Percentiles rank a stretch among this genome's conserved stretches.
These are phyloP conservation scores for Termitomyces sp. DNA, from an alignment of 768 basidiomycete genomes.

Conservation along the genomic window DNA sequence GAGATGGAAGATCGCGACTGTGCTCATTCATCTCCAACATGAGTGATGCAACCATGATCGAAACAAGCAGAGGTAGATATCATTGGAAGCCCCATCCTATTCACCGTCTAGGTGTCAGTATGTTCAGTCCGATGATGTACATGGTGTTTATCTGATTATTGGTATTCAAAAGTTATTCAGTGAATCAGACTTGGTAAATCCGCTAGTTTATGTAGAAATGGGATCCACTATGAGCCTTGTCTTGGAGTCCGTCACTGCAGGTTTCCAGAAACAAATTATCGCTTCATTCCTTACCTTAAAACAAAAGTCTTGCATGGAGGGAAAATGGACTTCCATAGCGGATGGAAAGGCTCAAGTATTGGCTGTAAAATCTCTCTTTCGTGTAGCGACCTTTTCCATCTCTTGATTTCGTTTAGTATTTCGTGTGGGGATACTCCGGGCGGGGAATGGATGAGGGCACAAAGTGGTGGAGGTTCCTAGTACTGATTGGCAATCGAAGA, in stretches of 20 bases:
- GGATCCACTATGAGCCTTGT: neutral
- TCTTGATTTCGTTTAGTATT: too few species aligned
- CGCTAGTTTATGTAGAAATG: neutral
- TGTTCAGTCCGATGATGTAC: neutral
- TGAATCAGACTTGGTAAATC: neutral
- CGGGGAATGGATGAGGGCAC: neutral
- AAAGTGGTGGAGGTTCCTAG: neutral
- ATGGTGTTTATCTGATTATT: neutral
- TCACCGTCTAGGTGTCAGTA: slow-evolving; percentile 6
- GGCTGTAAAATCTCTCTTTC: too few species aligned
- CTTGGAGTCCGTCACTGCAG: slow-evolving; percentile 5
- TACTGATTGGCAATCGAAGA: too few species aligned
- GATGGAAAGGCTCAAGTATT: neutral
- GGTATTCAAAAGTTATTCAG: neutral
- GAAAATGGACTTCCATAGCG: slow-evolving; percentile 4
- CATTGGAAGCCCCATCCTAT: slow-evolving; percentile 4
- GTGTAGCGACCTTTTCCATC: too few species aligned
- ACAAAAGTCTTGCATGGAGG: slow-evolving; percentile 6
- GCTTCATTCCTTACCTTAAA: slow-evolving; percentile 9
- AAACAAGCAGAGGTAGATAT: neutral
- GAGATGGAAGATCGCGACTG: neutral
- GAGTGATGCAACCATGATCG: neutral
- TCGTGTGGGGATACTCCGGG: neutral
- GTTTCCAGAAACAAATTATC: slow-evolving; percentile 5
- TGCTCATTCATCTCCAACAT: neutral